Percentiles rank a stretch among this genome's conserved stretches.
Conservation (phyloP, 257 asterid species). For the Solanum acaule region DNA sequence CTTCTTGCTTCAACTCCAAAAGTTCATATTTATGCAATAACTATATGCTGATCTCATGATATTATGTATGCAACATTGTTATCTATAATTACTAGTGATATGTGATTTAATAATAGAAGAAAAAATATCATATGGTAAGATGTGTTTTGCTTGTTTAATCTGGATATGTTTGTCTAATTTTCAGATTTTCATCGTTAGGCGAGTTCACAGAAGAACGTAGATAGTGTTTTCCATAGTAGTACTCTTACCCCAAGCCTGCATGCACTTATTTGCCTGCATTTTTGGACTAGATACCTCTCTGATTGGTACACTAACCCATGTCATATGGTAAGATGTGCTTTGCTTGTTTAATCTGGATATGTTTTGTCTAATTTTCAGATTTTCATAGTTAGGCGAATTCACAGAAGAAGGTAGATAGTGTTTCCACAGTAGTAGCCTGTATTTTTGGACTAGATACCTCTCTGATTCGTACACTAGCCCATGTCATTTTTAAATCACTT, state of each 20-base stretch:
- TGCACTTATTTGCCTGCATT: neutral
- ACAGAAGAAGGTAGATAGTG: neutral
- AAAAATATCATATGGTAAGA: neutral
- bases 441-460: neutral
- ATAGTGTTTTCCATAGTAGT: neutral
- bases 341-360: neutral
- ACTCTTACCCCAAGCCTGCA: neutral
- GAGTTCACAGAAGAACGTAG: neutral
- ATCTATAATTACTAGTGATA: neutral
- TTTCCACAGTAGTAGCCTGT: neutral
- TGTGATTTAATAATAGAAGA: neutral
- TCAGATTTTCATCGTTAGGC: neutral
- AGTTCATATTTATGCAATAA: neutral
- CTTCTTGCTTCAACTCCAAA: conserved; percentile 2
- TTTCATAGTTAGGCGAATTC: neutral
- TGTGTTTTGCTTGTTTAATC: neutral
- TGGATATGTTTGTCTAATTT: neutral
- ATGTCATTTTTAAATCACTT: neutral
- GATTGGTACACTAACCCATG: neutral
- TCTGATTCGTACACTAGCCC: neutral
- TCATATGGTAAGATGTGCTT: neutral
- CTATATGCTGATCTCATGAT: neutral
- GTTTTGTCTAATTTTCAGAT: neutral
- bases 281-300: neutral
- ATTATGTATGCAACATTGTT: neutral